Base-by-base conservation (phyloP, 305 asterid genomes). In the Fraxinus sp. region DNA sequence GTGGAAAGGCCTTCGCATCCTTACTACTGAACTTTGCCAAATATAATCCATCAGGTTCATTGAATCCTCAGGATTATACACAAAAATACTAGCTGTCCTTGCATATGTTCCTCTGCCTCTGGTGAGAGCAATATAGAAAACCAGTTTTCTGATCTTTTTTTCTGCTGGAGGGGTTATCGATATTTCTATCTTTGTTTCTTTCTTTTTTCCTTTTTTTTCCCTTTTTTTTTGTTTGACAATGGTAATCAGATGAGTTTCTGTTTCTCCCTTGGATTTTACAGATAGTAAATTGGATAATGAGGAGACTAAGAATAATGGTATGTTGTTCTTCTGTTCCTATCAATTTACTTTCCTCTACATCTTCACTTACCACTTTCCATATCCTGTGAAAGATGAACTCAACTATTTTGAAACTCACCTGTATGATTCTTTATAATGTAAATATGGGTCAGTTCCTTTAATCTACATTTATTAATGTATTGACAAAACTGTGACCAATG, bases 211-310 rank as follows among this genome's bases (percentile, higher is more conserved):
- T 10, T 1, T 11, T 68, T 32, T 72, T 5, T 3, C 33, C 2
- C 7, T 28, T 20, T 24, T 66, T 72, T 6, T 32, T 72, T n/a
- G 3, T 68, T 68, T 28, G 49, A n/a, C 24, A 35, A 72, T 72
- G 26, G 46, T 32, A 72, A 43, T 75, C 41, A 79, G 74, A 87
- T 72, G 73, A 22, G 75, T 85, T 81, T 39, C 41, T 77, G 37
- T 84, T 80, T 43, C 41, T 84, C 62, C 80, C 33, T 55, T 85
- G 88, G 79, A 83, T 79, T 85, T 81, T 82, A 49, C 94, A 92
- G 98, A 93, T 85, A 84, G 92, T 77, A 91, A 92, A 90, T 90
- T 89, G 87, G 99, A 96, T 82, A 96, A 95, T 86, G 98, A 92
- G 85, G 99, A 95, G 79, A 83, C 83, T 13, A 92, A 92, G 87